A percentile compares a stretch with the other conserved stretches of the same genome.
These are phyloP conservation scores for Lomentospora prolificans DNA, from an alignment of 2,329 filamentous ascomycete genomes.

Conservation along the genomic window DNA sequence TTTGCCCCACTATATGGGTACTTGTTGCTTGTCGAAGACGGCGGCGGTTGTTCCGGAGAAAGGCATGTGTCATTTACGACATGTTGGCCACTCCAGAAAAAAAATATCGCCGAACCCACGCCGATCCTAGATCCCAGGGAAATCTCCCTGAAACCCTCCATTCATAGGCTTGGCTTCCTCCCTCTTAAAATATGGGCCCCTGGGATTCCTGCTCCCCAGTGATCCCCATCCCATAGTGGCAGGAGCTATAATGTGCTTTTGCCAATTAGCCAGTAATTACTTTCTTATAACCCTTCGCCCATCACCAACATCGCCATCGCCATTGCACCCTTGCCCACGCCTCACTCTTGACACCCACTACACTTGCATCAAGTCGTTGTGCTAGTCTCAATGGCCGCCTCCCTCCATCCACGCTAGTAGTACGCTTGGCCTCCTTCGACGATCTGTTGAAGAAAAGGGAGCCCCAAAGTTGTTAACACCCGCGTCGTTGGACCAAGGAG, in stretches of 20 bases:
- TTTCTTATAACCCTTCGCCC: slow-evolving; percentile 1
- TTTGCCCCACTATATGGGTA: neutral
- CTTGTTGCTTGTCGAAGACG: neutral
- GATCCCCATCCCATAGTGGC: neutral
- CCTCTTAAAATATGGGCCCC: slow-evolving; percentile 3
- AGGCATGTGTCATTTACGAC: slow-evolving; percentile 8
- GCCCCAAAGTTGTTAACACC: neutral
- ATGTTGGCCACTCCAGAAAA: slow-evolving; percentile 11
- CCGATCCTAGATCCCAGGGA: slow-evolving; percentile 12
- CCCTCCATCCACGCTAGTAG: neutral
- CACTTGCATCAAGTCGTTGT: neutral
- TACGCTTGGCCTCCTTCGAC: neutral
- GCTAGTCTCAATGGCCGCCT: neutral
- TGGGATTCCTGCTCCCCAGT: slow-evolving; percentile 1
- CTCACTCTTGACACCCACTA: neutral
- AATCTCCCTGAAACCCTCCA: slow-evolving; percentile 9
- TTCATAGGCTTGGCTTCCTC: neutral
- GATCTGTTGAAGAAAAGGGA: neutral
- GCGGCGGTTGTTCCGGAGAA: slow-evolving; percentile 3
- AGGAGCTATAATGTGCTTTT: slow-evolving; percentile 8
- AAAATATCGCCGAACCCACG: slow-evolving; percentile 15
- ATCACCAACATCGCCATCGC: neutral
- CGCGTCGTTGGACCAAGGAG: neutral
- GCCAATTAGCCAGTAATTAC: slow-evolving; percentile 8
- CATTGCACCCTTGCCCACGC: neutral